Evolutionary conservation across 2,329 filamentous ascomycete genomes (phyloP), one percentile per base, ranked within the genome.

Genomic region (Penicillium sp.): DNA sequence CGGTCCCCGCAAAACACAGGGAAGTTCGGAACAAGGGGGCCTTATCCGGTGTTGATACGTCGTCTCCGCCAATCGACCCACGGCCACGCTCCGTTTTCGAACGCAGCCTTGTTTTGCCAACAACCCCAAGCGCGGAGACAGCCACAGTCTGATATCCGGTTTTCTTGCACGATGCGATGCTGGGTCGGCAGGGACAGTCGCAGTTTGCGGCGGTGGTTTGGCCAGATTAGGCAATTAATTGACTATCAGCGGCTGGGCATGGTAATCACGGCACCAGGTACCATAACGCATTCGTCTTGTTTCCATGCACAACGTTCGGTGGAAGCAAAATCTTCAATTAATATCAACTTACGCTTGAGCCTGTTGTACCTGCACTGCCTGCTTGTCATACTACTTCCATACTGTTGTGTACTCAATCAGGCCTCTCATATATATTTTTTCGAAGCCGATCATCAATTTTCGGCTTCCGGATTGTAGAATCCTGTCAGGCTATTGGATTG

Each of bases 211-310:
- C 45, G 12, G 23, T 54, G 23, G 21, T 12, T 47, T 40, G 24
- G 6, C 43, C 28, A 23, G 21, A 45, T n/a, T 46, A 42, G 24
- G 24, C 50, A 50, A 24, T 47, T 47, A 18, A 20, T n/a, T 24
- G 12, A 21, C 47, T 5, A 40, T 35, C 23, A 45, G 49, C 16
- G 24, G 26, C 42, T 16, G 42, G 20, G 18, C 33, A 18, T 52
- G 26, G 52, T 38, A 47, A 55, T 28, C 43, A 26, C 33, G 21
- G 11, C 43, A 40, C 43, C 21, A 48, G 45, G 30, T 35, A 55
- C 16, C 52, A 40, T 30, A 47, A 48, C 52, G 52, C 52, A 40
- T 55, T 55, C 52, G 52, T 55, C 52, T 20, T 53, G 51, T 53
- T 53, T 53, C 47, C 42, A 53, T 53, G 51, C 42, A 46, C 51